Percentiles rank a stretch among this genome's conserved stretches.
phyloP scores from a whole-genome alignment of 129 eudicot species.

The Ambrosia artemisiifolia region DNA sequence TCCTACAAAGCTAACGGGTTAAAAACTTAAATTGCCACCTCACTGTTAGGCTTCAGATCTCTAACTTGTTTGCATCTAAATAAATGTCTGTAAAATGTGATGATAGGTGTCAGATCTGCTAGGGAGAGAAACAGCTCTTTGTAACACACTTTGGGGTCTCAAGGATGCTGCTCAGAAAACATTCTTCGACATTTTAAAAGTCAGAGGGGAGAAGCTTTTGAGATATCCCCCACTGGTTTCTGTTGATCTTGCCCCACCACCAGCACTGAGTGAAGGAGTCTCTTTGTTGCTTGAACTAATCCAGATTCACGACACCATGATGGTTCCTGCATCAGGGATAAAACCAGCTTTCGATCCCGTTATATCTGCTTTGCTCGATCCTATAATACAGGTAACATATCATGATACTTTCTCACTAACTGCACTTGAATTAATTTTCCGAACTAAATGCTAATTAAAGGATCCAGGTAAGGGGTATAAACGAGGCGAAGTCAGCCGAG shows the following conservation, averaged over 20 bases:
- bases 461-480: background rate
- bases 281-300: constrained; percentile 74
- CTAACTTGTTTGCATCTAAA: constrained; percentile 1
- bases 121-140: constrained; percentile 89
- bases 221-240: constrained; percentile 86
- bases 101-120: constrained; percentile 85
- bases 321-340: constrained; percentile 79
- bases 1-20: background rate
- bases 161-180: constrained; percentile 97
- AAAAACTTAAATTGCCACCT: background rate
- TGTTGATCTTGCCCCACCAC: constrained; percentile 96
- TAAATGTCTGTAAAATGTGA: background rate
- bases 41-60: background rate
- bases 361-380: constrained; percentile 94
- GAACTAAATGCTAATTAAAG: background rate
- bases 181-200: constrained; percentile 80
- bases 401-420: constrained; percentile 6
- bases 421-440: background rate
- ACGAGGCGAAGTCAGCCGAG: background rate
- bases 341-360: constrained; percentile 79
- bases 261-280: constrained; percentile 86
- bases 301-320: constrained; percentile 80
- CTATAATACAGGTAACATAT: constrained; percentile 75
- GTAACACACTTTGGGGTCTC: constrained; percentile 82
- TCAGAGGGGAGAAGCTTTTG: constrained; percentile 91